Evolutionary conservation across 2,329 filamentous ascomycete genomes (phyloP), one percentile per base, ranked within the genome.

Genomic region (Chlorencoelia australis): DNA sequence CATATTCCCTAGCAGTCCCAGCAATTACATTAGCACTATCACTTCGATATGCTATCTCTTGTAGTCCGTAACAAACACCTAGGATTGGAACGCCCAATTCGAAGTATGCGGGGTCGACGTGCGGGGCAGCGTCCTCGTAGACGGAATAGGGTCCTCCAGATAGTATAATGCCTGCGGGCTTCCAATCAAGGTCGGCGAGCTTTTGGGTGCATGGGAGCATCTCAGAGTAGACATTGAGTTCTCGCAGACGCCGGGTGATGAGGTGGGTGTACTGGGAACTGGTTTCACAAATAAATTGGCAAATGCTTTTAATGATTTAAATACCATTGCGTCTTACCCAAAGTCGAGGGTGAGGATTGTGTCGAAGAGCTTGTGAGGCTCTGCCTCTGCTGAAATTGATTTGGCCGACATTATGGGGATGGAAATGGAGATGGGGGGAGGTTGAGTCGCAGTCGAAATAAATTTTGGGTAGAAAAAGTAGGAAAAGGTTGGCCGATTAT

Each of bases 121-220:
- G 87, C 4, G 80, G 79, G 5, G 84, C 73, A 45, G 69, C 82
- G 20, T 77, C 64, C 38, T 87, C 83, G 55, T 94, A 94, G 35
- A 95, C 88, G 3, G 81, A 88, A 37, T 65, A 65, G n/a, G 71
- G 71, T 26, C 80, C 78, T 44, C 81, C 82, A 7, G 75, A 82
- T 7, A 88, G 65, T 39, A 94, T 82, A 46, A 96, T 77, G 49
- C 88, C 89, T 56, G 81, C 82, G 14, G 89, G 89, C 56, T 77
- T 86, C 68, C 73, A 94, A 30, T 68, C 57, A 21, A 94, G 70
- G 38, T 91, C 83, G 5, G 73, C 65, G 15, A 93, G 62, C 66
- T 89, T 89, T 52, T 82, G 78, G 30, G 81, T 93, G 62, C 87
- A 94, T 15, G 83, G 83, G 28, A 93, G 75, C 79, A 94, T 82